A percentile compares a stretch with the other conserved stretches of the same genome.
These are phyloP conservation scores for Silene uniflora DNA, from an alignment of 148 eudicot species.

Conservation along the genomic window DNA sequence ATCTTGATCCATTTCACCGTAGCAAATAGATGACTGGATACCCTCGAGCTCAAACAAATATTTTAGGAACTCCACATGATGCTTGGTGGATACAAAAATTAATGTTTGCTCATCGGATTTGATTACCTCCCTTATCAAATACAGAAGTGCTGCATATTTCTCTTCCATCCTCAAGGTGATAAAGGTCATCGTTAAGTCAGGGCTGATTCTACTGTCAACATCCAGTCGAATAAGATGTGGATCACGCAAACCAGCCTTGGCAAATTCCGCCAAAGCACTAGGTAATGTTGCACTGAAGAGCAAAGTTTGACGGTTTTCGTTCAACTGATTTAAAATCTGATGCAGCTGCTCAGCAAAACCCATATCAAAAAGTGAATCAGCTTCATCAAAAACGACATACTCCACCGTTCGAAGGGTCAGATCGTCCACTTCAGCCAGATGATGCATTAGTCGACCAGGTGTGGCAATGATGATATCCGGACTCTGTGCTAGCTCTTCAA, in stretches of 20 bases:
- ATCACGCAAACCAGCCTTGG: conserved; percentile 93
- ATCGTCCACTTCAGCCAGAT: conserved; percentile 86
- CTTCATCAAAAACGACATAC: conserved; percentile 96
- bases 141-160: conserved; percentile 73
- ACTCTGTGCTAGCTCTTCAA: conserved; percentile 87
- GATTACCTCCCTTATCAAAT: conserved; percentile 73
- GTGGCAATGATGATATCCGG: conserved; percentile 94
- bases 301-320: conserved; percentile 86
- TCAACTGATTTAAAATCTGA: conserved; percentile 59
- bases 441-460: conserved; percentile 98
- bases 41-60: conserved; percentile 58
- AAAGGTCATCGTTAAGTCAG: conserved; percentile 70
- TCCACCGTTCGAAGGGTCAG: conserved; percentile 86
- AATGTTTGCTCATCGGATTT: conserved; percentile 61
- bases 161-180: conserved; percentile 87
- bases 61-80: conserved; percentile 80
- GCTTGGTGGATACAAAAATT: conserved; percentile 82
- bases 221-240: conserved; percentile 85
- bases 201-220: conserved; percentile 76
- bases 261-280: conserved; percentile 88
- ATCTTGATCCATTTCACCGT: conserved; percentile 93
- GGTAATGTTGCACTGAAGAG: conserved; percentile 98
- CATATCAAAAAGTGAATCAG: conserved; percentile 88
- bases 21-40: conserved; percentile 73
- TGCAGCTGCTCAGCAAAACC: conserved; percentile 97